Percentiles rank a stretch among this genome's conserved stretches.
These are phyloP conservation scores for Micromonas commoda DNA, from an alignment of 139 green algal species.

Conservation along the genomic window DNA sequence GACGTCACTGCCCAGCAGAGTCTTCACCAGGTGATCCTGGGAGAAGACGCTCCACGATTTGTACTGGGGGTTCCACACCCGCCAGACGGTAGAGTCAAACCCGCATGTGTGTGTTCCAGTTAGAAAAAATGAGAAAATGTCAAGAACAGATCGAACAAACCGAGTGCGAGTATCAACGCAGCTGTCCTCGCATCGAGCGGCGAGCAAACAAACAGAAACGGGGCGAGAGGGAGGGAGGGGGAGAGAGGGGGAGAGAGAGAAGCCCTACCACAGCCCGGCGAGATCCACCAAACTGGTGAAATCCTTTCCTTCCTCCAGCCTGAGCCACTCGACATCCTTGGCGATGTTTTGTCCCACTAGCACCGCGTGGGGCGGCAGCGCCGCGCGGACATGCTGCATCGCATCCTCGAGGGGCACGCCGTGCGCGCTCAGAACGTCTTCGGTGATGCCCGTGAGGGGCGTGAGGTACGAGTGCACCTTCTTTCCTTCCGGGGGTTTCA, in stretches of 20 bases:
- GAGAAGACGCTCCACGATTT: conserved; percentile 41
- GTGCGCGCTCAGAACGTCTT: conserved; percentile 50
- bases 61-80: conserved; percentile 65
- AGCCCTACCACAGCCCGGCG: too few species aligned
- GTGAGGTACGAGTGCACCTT: conserved; percentile 76
- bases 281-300: conserved; percentile 69
- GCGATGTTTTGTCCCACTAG: conserved; percentile 82
- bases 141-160: too few species aligned
- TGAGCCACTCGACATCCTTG: conserved; percentile 78
- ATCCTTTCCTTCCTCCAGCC: conserved; percentile 67
- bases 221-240: too few species aligned
- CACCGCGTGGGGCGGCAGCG: conserved; percentile 53
- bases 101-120: too few species aligned
- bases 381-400: conserved; percentile 43
- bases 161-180: too few species aligned
- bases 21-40: conserved; percentile 70
- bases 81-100: too few species aligned
- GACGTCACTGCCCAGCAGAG: conserved; percentile 57
- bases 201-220: too few species aligned
- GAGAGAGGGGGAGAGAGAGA: too few species aligned
- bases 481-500: conserved; percentile 46
- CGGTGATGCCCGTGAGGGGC: conserved; percentile 62
- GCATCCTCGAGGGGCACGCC: conserved; percentile 64
- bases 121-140: too few species aligned
- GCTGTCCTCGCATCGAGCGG: too few species aligned